Percentiles rank a stretch among this genome's conserved stretches.
phyloP scores from a whole-genome alignment of 2,329 filamentous ascomycete species.

The Trichoderma guizhouense region DNA sequence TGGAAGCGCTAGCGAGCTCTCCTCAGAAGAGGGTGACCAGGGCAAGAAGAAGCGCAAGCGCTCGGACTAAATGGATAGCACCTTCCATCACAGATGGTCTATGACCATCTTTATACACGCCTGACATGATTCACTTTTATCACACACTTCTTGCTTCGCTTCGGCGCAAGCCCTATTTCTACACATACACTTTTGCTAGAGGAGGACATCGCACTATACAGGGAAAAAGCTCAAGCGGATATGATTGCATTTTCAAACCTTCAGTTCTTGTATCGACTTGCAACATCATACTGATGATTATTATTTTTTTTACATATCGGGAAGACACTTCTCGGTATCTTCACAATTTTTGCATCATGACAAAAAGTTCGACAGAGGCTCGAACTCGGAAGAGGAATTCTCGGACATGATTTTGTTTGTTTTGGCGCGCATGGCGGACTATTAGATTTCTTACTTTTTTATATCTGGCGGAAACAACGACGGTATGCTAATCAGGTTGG shows the following conservation, averaged over 20 bases:
- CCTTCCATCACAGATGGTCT: neutral
- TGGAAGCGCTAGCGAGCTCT: conserved; percentile 59
- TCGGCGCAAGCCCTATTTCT: conserved; percentile 6
- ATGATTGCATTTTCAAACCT: conserved; percentile 39
- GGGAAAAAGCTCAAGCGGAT: conserved; percentile 36
- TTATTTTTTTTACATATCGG: conserved; percentile 30
- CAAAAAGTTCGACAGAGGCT: conserved; percentile 26
- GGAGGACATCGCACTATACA: conserved; percentile 31
- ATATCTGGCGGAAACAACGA: conserved; percentile 27
- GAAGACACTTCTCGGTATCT: conserved; percentile 22
- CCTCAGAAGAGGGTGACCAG: conserved; percentile 51
- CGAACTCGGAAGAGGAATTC: conserved; percentile 19
- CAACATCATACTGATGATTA: conserved; percentile 26
- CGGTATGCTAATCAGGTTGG: conserved; percentile 25
- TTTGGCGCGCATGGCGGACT: conserved; percentile 29
- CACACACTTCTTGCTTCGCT: conserved; percentile 19
- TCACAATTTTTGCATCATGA: conserved; percentile 29
- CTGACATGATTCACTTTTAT: conserved; percentile 18
- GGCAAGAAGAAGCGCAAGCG: conserved; percentile 69
- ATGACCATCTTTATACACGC: neutral
- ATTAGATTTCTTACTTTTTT: conserved; percentile 19
- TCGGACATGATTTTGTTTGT: conserved; percentile 10
- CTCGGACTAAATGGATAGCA: conserved; percentile 49
- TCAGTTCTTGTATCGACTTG: conserved; percentile 46
- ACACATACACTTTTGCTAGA: conserved; percentile 32